Base-by-base conservation (phyloP, 2,329 filamentous ascomycete species). In the Mycosphaerella arachidis region DNA sequence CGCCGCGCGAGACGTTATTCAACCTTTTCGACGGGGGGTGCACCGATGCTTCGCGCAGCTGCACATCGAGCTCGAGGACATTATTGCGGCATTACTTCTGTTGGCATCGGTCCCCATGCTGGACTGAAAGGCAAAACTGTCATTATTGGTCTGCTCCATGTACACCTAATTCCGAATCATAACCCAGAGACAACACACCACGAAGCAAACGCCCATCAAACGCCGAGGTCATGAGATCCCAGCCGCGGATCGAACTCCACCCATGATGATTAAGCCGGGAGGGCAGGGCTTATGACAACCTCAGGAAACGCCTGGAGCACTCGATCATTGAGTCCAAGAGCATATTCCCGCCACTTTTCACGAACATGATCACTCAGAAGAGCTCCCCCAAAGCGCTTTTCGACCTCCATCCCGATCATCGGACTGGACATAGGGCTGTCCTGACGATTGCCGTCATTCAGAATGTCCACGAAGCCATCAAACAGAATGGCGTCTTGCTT, bases 401-500 rank as follows among this genome's bases (percentile, higher is more conserved):
- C 35, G 1, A n/a, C 40, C 18, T 52, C 46, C 5, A 18, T 46
- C 9, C 46, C 46, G 45, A 56, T 20, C 27, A 7, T 53, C 2
- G 40, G 27, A 18, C 18, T 51, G 31, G 12, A 24, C 7, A 40
- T 50, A 7, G 35, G n/a, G 29, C 54, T 46, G 29, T 46, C 45
- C 24, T 40, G 45, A 29, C 55, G 29, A 43, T 43, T 48, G 16
- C 46, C 30, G 9, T 57, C 55, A n/a, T 53, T 33, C 16, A 63
- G 6, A 10, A 56, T 53, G 33, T 61, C 53, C 13, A 56, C 56
- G 29, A 59, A 56, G 1, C 56, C 53, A 2, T 46, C 46, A 43
- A 61, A 61, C 6, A 63, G 48, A 7, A 63, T 31, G 1, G 31
- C 30, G 8, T 61, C 53, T 10, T 57, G 13, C 24, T 54, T 58